phyloP scores from a whole-genome alignment of 305 asterid species.

The Stenogyne calaminthoides region DNA sequence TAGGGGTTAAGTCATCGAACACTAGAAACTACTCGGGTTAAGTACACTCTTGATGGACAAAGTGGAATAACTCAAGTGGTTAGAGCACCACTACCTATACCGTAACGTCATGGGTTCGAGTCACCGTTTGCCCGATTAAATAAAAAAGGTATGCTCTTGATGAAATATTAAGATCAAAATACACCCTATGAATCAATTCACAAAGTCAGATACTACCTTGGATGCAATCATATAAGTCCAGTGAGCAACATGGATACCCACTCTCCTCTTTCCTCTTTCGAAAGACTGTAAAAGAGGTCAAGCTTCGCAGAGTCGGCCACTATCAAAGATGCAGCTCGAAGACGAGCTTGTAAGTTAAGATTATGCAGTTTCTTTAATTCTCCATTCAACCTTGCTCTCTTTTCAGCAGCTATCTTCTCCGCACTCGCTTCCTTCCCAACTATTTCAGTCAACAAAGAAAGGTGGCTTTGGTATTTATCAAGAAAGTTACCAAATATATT shows the following conservation, averaged over 20 bases:
- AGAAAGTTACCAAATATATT: conserved; percentile 26
- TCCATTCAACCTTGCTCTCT: conserved; percentile 26
- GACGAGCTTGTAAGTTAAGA: conserved; percentile 30
- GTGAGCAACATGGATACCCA: conserved; percentile 33
- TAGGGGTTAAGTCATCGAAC: no score
- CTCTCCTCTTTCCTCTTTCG: conserved; percentile 29
- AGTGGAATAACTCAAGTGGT: no score
- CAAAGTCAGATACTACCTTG: background rate
- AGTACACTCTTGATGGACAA: no score
- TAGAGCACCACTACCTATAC: no score
- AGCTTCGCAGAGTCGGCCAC: conserved; percentile 28
- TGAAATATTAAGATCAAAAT: background rate
- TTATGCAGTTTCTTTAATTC: conserved; percentile 28
- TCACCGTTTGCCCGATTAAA: no score
- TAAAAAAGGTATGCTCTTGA: no score
- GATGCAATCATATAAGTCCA: conserved; percentile 23
- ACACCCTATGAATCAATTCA: background rate
- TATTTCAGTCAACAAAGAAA: conserved; percentile 27
- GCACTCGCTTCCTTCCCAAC: conserved; percentile 23
- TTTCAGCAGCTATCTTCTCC: conserved; percentile 20
- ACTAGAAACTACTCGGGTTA: no score
- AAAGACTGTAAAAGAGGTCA: conserved; percentile 32
- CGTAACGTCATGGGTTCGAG: no score
- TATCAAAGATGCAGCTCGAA: conserved; percentile 24
- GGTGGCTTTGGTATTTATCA: conserved; percentile 31